Base-by-base conservation (phyloP, 176 grass and related monocot genomes). In the Aegilops speltoides region DNA sequence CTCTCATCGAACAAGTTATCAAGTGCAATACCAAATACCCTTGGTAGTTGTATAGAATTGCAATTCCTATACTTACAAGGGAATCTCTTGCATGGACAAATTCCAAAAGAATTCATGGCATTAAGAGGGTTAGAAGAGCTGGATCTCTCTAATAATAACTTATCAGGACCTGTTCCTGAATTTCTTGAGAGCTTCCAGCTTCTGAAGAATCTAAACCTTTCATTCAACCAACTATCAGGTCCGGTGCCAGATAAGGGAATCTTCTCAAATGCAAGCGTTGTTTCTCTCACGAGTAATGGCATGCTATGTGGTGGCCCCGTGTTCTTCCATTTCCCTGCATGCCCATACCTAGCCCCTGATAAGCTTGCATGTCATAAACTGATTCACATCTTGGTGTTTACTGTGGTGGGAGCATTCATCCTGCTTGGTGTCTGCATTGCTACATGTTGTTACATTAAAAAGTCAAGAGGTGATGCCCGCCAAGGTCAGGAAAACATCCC, bases 251-350 rank as follows among this genome's bases (percentile, higher is more conserved):
- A 76, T 31, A 54, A 20, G 45, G 73, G 15, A 0, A 32, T 76
- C 15, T 76, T 76, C 3, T 4, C 43, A 52, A 76, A 54, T 37
- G 19, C 61, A 43, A 89, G 64, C 16, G n/a, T 50, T 38, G 28
- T 85, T 26, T 78, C 74, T 20, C 6, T 89, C 17, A 32, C 13
- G 28, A 76, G 82, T 46, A 89, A 76, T 32, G 40, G 9, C 50
- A 41, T 41, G 41, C 76, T 89, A 43, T 89, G 87, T 84, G 87
- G 81, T 62, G 46, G 46, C 46, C 33, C 11, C 40, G 12, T 52
- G 8, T 52, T n/a, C 37, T 41, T 85, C 9, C 60, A 85, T 13
- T 79, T 85, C n/a, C 36, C 41, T 10, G 3, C 74, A 84, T 87
- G 89, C 64, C 15, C 74, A 12, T 76, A 16, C 19, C 45, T 5